A percentile compares a stretch with the other conserved stretches of the same genome.
phyloP scores from a whole-genome alignment of 2,329 filamentous ascomycete genomes.

The Fusarium dlaminii region DNA sequence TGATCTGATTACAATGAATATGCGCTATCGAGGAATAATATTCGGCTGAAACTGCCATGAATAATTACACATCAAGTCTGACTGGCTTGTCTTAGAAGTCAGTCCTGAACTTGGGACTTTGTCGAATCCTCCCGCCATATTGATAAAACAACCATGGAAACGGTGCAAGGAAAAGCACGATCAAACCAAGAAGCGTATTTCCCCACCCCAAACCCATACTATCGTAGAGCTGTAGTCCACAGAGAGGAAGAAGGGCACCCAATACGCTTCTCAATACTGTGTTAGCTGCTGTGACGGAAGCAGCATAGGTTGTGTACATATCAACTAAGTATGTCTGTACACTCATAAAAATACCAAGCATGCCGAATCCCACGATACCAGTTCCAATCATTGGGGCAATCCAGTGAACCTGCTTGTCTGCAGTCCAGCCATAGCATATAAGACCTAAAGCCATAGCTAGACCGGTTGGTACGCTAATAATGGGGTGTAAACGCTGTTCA shows the following conservation, averaged over 20 bases:
- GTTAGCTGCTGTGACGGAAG: not conserved
- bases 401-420: not conserved
- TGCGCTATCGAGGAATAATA: not conserved
- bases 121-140: not conserved
- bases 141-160: not conserved
- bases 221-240: not conserved
- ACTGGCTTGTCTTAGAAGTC: not conserved
- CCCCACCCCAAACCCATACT: not conserved
- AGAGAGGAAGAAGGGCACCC: not conserved
- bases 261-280: not conserved
- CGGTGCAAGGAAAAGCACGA: not conserved
- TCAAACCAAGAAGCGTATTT: not conserved
- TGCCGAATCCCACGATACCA: not conserved
- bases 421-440: not conserved
- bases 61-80: not conserved
- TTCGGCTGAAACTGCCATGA: not conserved
- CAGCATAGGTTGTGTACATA: not conserved
- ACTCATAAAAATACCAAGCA: not conserved
- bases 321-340: not conserved
- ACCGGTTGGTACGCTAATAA: not conserved
- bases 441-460: not conserved
- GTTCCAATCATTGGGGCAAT: not conserved
- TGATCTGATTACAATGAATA: not conserved
- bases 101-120: not conserved
- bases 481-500: not conserved